phyloP scores from a whole-genome alignment of 495 filamentous ascomycete species.

The Aspergillus bertholletiae region DNA sequence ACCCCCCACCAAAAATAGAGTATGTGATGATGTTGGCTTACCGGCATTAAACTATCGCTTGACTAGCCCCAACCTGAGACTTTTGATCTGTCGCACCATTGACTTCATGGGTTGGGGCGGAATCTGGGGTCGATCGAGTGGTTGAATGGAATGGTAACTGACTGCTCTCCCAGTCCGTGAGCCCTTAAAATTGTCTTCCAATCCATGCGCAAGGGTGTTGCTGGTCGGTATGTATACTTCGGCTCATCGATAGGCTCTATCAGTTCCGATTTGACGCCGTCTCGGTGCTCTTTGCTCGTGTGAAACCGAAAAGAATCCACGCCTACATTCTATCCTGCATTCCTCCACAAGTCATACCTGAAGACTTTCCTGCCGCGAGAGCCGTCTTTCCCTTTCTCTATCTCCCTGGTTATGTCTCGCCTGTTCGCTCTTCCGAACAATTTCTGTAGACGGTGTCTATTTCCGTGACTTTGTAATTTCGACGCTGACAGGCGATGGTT shows the following conservation, averaged over 20 bases:
- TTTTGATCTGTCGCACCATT: background rate
- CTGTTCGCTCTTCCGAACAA: conserved; percentile 8
- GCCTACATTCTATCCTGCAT: conserved; percentile 19
- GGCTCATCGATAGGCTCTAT: background rate
- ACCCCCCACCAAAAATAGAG: background rate
- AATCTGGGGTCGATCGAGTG: no score
- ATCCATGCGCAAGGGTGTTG: background rate
- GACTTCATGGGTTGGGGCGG: background rate
- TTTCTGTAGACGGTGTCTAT: conserved; percentile 1
- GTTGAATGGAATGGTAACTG: background rate
- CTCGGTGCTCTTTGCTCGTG: background rate
- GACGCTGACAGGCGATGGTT: conserved; percentile 15
- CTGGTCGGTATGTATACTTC: background rate
- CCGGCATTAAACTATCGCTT: no score
- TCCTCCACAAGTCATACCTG: conserved; percentile 3
- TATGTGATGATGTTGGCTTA: no score
- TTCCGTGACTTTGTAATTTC: conserved; percentile 18
- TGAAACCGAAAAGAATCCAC: background rate
- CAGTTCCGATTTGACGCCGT: background rate
- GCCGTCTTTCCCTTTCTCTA: conserved; percentile 10
- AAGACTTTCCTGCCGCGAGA: background rate
- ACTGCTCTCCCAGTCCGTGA: background rate
- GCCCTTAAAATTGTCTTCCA: background rate
- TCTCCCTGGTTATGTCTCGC: conserved; percentile 20
- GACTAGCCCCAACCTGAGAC: no score